phyloP scores from a whole-genome alignment of 306 rosid species.

The Corylus americana region DNA sequence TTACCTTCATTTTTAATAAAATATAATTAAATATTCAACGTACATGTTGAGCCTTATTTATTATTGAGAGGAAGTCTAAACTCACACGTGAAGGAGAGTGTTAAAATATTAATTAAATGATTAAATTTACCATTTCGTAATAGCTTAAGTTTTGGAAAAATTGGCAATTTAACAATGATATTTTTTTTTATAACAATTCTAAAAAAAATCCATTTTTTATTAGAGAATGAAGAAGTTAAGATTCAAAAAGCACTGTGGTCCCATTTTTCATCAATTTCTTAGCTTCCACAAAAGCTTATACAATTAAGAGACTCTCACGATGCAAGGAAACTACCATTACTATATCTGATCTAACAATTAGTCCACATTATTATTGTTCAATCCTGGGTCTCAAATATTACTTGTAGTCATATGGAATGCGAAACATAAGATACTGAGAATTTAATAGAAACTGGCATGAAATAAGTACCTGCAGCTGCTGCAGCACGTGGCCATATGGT shows the following conservation, averaged over 20 bases:
- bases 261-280: not conserved
- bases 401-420: not conserved
- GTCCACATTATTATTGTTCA: not conserved
- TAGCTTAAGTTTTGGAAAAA: too few relatives aligned
- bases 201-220: too few relatives aligned
- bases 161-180: too few relatives aligned
- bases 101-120: too few relatives aligned
- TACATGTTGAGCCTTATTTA: too few relatives aligned
- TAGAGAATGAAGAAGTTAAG: not conserved
- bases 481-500: conserved; percentile 62
- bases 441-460: not conserved
- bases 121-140: too few relatives aligned
- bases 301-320: not conserved
- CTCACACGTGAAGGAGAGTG: too few relatives aligned
- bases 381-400: not conserved
- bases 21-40: too few relatives aligned
- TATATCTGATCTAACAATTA: too few relatives aligned
- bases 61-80: too few relatives aligned
- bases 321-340: not conserved
- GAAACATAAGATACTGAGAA: not conserved
- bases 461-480: conserved; percentile 46
- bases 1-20: too few relatives aligned
- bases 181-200: too few relatives aligned
- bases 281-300: not conserved
- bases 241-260: not conserved